These are phyloP conservation scores for Micractinium conductrix DNA, from an alignment of 139 green algal species.

Conservation along the genomic window DNA sequence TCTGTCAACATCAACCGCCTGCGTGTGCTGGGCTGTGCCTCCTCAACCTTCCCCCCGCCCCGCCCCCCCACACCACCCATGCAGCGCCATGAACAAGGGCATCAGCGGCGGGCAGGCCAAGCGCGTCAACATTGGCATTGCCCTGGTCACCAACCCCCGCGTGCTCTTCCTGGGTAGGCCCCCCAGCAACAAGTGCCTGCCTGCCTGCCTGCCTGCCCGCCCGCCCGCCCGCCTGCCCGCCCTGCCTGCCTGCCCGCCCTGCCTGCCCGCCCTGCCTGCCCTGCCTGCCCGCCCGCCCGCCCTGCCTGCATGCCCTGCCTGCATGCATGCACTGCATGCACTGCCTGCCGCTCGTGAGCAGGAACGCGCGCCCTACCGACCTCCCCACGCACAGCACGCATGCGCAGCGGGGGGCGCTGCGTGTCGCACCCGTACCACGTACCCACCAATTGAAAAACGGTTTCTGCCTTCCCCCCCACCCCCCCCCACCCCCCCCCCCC, in stretches of 20 bases:
- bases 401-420: no score
- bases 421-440: neutral
- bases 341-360: neutral
- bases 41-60: neutral
- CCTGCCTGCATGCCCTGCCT: no score
- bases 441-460: no score
- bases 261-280: no score
- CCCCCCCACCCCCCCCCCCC: neutral
- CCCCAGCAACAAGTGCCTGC: neutral
- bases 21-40: neutral
- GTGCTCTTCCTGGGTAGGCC: conserved; percentile 63
- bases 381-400: no score
- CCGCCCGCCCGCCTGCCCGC: no score
- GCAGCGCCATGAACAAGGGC: conserved; percentile 25
- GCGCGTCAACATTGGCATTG: conserved; percentile 44
- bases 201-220: neutral
- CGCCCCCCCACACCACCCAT: conserved; percentile 50
- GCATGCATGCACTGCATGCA: neutral
- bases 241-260: no score
- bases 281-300: no score
- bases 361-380: no score
- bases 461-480: neutral
- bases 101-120: conserved; percentile 36
- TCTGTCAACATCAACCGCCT: no score
- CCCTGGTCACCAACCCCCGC: conserved; percentile 65